Conservation (phyloP, 805 yeast species). For the Vanderwaltozyma verrucispora region DNA sequence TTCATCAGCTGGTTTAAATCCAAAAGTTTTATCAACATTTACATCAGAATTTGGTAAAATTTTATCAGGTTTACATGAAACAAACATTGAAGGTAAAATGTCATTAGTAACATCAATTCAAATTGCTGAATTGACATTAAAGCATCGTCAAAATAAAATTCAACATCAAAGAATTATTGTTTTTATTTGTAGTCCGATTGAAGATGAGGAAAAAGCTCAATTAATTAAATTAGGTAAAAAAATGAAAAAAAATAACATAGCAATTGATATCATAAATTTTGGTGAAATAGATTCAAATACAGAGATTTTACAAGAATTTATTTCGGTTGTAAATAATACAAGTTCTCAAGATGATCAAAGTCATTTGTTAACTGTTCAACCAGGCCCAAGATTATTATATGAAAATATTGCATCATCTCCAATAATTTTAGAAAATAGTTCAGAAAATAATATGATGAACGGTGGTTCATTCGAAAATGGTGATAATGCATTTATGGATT, state of each 20-base stretch:
- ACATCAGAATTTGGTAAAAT: conserved; percentile 83
- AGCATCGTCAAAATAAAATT: conserved; percentile 89
- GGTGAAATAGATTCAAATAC: conserved; percentile 82
- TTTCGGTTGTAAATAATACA: conserved; percentile 48
- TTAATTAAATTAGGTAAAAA: conserved; percentile 79
- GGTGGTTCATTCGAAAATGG: conserved; percentile 34
- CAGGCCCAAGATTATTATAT: conserved; percentile 75
- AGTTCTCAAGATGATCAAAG: conserved; percentile 53
- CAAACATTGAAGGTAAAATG: conserved; percentile 54
- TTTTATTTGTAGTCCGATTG: conserved; percentile 81
- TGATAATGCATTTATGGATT: conserved; percentile 47
- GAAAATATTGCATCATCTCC: conserved; percentile 74
- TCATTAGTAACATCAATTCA: conserved; percentile 79
- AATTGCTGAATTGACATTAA: conserved; percentile 87
- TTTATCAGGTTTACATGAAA: conserved; percentile 72
- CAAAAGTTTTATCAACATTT: conserved; percentile 79
- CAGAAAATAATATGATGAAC: conserved; percentile 27
- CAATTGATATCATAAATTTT: conserved; percentile 81
- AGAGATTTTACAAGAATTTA: conserved; percentile 67
- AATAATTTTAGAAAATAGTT: conserved; percentile 50
- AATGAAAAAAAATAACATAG: conserved; percentile 85
- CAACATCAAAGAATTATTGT: conserved; percentile 85
- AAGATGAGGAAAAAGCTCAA: conserved; percentile 57
- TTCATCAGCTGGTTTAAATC: conserved; percentile 78
- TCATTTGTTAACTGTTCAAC: conserved; percentile 77